These are phyloP conservation scores for Arabis alpina DNA, from an alignment of 345 rosid genomes.

Conservation along the genomic window DNA sequence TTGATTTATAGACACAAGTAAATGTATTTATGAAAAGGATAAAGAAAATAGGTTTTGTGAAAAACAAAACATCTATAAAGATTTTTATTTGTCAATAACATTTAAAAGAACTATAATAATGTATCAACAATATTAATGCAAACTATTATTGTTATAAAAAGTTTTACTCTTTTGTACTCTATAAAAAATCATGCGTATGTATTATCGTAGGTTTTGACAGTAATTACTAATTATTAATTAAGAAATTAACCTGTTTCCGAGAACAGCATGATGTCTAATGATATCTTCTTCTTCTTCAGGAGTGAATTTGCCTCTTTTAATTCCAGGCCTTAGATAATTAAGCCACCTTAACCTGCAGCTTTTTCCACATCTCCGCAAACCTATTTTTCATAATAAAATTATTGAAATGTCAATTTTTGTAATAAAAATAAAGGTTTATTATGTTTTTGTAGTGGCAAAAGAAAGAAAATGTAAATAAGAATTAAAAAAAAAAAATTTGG, in stretches of 20 bases:
- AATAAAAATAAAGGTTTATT: not conserved
- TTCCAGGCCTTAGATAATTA: conserved; percentile 41
- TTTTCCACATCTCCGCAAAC: conserved; percentile 41
- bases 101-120: too few species aligned
- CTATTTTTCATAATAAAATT: conserved; percentile 18
- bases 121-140: too few species aligned
- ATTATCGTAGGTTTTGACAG: not conserved
- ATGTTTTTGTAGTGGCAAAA: conserved; percentile 35
- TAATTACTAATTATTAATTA: not conserved
- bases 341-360: conserved; percentile 46
- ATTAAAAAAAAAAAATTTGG: too few species aligned
- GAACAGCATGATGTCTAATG: conserved; percentile 34
- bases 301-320: conserved; percentile 41
- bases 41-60: too few species aligned
- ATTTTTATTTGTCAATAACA: too few species aligned
- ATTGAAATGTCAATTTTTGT: conserved; percentile 12
- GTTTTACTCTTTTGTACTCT: too few species aligned
- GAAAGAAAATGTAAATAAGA: conserved; percentile 3
- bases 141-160: too few species aligned
- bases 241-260: conserved; percentile 35
- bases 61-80: too few species aligned
- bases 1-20: too few species aligned
- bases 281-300: conserved; percentile 38
- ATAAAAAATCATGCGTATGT: too few species aligned
- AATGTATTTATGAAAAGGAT: too few species aligned